Evolutionary conservation across 495 filamentous ascomycete species (phyloP).

Genomic region (Chlorociboria aeruginascens): DNA sequence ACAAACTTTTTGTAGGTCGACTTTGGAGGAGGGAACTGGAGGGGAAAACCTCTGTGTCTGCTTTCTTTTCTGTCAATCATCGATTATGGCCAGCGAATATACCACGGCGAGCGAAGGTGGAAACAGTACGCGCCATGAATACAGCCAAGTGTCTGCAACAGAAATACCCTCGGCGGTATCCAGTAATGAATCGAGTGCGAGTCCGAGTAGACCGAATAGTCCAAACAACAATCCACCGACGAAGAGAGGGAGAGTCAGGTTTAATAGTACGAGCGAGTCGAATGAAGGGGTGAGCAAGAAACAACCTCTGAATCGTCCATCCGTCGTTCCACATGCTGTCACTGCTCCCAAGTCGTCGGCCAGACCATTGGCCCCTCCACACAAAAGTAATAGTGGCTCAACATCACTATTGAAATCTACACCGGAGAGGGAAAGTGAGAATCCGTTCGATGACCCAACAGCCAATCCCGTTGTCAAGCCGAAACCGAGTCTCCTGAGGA

Average conservation of each 20-base stretch:
- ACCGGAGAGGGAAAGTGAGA: slow-evolving; percentile 12
- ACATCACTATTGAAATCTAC: slow-evolving; percentile 4
- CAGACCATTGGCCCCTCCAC: slow-evolving; percentile 2
- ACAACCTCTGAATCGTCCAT: slow-evolving; percentile 5
- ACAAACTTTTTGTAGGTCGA: not conserved
- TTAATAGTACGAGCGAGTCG: slow-evolving; percentile 17
- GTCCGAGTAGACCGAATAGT: slow-evolving; percentile 10
- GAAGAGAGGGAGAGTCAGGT: slow-evolving; percentile 12
- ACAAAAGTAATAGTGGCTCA: slow-evolving; percentile 10
- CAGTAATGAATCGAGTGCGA: slow-evolving; percentile 7
- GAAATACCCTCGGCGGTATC: not conserved
- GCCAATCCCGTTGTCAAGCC: slow-evolving; percentile 10
- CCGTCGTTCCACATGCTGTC: not conserved
- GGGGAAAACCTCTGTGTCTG: not conserved
- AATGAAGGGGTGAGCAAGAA: slow-evolving; percentile 14
- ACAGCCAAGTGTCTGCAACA: slow-evolving; percentile 1
- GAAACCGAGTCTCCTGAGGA: slow-evolving; percentile 25
- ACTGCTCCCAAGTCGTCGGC: not conserved
- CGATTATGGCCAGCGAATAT: slow-evolving; percentile 13
- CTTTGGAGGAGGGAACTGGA: not conserved
- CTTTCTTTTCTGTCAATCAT: not conserved
- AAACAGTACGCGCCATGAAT: not conserved
- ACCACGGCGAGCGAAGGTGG: slow-evolving; percentile 1
- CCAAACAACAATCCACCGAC: not conserved
- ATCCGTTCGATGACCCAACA: slow-evolving; percentile 12